Conservation (phyloP, 179 eudicot genomes). For the Kewa caespitosa region DNA sequence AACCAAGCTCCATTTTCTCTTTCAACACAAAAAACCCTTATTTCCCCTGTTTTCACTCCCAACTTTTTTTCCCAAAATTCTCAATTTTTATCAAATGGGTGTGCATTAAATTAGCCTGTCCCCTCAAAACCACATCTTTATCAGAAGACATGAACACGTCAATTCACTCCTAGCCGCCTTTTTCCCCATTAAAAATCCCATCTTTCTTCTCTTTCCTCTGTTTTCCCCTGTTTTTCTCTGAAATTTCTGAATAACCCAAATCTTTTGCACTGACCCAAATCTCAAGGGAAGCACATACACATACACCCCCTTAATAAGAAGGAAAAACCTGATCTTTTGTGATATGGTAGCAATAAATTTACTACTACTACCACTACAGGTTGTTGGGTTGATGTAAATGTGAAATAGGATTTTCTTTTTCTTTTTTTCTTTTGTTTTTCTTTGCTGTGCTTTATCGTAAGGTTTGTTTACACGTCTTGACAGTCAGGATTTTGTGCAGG, state of each 20-base stretch:
- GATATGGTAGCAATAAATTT: not conserved
- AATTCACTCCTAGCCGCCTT: constrained; percentile 52
- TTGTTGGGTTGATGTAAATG: not conserved
- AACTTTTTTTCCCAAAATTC: constrained; percentile 14
- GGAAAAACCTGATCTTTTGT: constrained; percentile 7
- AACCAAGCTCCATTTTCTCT: not conserved
- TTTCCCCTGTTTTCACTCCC: constrained; percentile 3
- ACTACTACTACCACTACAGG: not conserved
- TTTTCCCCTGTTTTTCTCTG: not conserved
- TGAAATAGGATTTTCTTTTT: constrained; percentile 5
- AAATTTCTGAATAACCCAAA: constrained; percentile 19
- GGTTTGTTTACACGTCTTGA: constrained; percentile 9
- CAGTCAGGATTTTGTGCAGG: not conserved
- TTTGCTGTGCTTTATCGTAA: not conserved
- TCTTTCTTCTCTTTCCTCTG: not conserved
- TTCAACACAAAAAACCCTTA: not conserved
- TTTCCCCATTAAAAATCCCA: constrained; percentile 29
- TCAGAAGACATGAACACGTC: constrained; percentile 18
- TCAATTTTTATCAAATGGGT: constrained; percentile 2
- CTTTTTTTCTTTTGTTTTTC: too few species aligned
- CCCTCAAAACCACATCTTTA: constrained; percentile 28
- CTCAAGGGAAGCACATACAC: constrained; percentile 8
- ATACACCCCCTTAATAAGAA: too few species aligned
- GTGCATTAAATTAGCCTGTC: constrained; percentile 23
- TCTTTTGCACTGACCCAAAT: constrained; percentile 28